Percentiles rank a stretch among this genome's conserved stretches.
Conservation (phyloP, 225 moss, liverwort and hornwort species). For the Ulota crispa region DNA sequence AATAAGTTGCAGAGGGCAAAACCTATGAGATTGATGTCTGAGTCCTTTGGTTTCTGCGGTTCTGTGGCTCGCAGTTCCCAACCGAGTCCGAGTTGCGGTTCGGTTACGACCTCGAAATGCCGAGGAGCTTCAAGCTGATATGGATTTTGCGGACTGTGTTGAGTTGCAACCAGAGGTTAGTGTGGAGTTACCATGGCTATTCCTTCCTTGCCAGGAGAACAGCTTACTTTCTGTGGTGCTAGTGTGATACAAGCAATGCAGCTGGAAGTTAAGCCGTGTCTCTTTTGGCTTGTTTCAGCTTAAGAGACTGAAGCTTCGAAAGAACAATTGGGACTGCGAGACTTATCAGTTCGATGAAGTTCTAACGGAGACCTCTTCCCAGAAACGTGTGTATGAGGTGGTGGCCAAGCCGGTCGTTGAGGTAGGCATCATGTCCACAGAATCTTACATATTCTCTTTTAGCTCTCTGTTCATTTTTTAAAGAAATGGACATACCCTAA, state of each 20-base stretch:
- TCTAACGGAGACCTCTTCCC: constrained; percentile 84
- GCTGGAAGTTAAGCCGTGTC: neutral
- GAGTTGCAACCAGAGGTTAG: constrained; percentile 92
- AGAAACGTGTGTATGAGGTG: constrained; percentile 98
- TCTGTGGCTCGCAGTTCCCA: constrained; percentile 54
- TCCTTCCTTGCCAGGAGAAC: neutral
- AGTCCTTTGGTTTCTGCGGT: neutral
- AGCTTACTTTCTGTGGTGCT: neutral
- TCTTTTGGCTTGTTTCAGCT: constrained; percentile 48
- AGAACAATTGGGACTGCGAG: constrained; percentile 97
- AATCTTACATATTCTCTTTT: neutral
- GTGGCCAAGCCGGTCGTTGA: constrained; percentile 98
- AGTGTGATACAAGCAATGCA: neutral
- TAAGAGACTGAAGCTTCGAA: constrained; percentile 89
- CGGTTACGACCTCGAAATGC: constrained; percentile 80
- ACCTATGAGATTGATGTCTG: neutral
- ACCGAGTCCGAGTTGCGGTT: constrained; percentile 88
- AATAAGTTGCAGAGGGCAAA: neutral
- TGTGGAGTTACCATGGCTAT: neutral
- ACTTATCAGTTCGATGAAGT: constrained; percentile 98
- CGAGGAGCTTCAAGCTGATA: constrained; percentile 81
- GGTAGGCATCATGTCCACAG: constrained; percentile 30
- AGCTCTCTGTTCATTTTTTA: neutral
- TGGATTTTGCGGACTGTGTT: constrained; percentile 93
- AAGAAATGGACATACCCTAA: neutral